Evolutionary conservation across 257 asterid species (phyloP), one percentile per base, ranked within the genome.

Genomic region (Solanum bukasovii): DNA sequence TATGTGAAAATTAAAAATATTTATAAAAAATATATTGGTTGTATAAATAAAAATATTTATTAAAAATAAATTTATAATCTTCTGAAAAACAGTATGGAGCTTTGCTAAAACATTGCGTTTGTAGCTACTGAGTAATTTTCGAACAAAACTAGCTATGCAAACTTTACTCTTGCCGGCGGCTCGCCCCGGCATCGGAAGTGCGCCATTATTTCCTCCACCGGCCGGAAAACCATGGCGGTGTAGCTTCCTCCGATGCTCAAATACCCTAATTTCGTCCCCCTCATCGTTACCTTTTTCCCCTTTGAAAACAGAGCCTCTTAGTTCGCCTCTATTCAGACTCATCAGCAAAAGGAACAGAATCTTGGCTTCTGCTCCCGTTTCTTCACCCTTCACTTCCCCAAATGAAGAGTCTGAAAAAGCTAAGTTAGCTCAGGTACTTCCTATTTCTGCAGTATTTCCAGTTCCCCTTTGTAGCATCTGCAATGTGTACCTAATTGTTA

Each of bases 341-440:
- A 87, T 77, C 21, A 87, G 73, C 81, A 88, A 87, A 42, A 88
- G 87, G 84, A 13, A 40, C 31, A 86, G 52, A 92, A 65, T 89
- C 84, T 93, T 49, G 14, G 86, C 96, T 83, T 90, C 95, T 7
- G 42, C 93, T 33, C 89, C 96, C 56, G 70, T 88, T 75, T 88
- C 96, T 20, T 88, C 95, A 27, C 88, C 92, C 73, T 93, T 91
- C 78, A 89, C 38, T 84, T 89, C 98, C 86, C 90, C 96, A 5
- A 87, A 23, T 86, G 98, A 91, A 86, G 99, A 95, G 59, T 90
- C 96, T 5, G 99, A 96, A 44, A 92, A 93, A 90, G 97, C 94
- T 34, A 97, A 97, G 77, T 98, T 96, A 59, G 96, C 96, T 87
- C 99, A 96, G 99, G 99, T 97, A 23, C 84, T 83, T 65, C 77